These are phyloP conservation scores for Wallacemonas sp. DNA, from an alignment of 208 protist genomes.

Conservation along the genomic window DNA sequence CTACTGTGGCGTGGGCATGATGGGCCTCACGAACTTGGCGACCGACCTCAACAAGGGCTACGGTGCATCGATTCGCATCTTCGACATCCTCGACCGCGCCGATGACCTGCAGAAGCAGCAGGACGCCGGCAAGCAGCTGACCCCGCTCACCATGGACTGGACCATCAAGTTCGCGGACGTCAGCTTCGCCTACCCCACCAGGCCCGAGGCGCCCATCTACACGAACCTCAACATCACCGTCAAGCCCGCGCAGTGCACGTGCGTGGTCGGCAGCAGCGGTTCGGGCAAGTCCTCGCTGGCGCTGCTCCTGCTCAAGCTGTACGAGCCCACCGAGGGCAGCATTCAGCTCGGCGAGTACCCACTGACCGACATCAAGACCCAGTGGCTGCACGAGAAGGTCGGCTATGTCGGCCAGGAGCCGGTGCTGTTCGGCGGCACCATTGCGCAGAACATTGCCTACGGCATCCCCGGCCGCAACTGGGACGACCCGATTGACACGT, in stretches of 20 bases:
- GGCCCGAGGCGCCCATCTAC: conserved; percentile 78
- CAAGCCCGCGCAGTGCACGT: conserved; percentile 65
- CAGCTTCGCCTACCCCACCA: conserved; percentile 85
- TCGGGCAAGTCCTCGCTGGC: conserved; percentile 84
- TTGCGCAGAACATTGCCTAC: conserved; percentile 91
- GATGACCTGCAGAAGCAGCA: conserved; percentile 43
- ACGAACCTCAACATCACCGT: conserved; percentile 66
- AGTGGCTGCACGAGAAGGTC: conserved; percentile 77
- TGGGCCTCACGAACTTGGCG: conserved; percentile 82
- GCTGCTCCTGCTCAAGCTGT: conserved; percentile 86
- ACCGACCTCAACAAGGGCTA: conserved; percentile 90
- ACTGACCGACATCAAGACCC: conserved; percentile 56
- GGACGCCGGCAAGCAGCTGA: conserved; percentile 40
- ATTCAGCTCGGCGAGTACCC: conserved; percentile 70
- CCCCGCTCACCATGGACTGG: conserved; percentile 53
- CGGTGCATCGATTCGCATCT: conserved; percentile 78
- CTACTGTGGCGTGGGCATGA: conserved; percentile 86
- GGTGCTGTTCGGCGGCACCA: conserved; percentile 82
- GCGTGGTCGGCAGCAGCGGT: conserved; percentile 84
- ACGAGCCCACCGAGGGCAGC: conserved; percentile 60
- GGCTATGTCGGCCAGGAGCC: conserved; percentile 90
- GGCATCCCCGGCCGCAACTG: conserved; percentile 67
- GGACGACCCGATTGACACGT: conserved; percentile 77
- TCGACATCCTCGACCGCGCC: conserved; percentile 79
- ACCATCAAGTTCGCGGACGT: conserved; percentile 68